Base-by-base conservation (phyloP, 129 eudicot genomes). In the Scalesia atractyloides region DNA sequence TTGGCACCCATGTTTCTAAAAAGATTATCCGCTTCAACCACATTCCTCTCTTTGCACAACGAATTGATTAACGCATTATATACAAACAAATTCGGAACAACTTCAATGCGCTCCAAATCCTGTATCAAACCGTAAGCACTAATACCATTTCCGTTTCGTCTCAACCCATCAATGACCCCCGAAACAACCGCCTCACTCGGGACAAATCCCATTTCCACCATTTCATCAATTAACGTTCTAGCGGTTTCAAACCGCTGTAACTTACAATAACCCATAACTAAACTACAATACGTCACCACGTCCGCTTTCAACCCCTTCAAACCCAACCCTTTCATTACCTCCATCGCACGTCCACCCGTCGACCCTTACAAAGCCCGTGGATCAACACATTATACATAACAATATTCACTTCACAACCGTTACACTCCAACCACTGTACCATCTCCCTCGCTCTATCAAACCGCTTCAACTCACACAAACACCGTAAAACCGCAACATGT, bases 181-280 rank as follows among this genome's bases (percentile, higher is more conserved):
- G 93, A 84, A 51, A 94, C 78, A 80, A 88, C 91, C 34, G 82
- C 96, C 64, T 84, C 90, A 69, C 79, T 84, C 0, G 96, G 99
- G 22, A 77, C 72, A 73, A 86, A 83, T 19, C 88, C 93, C 75
- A 69, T 73, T 17, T 80, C 91, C 67, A 84, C 67, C 99, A 94
- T 94, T 77, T 94, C 97, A 50, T 24, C 66, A 62, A 83, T 67
- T 68, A 86, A n/a, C 43, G 11, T 83, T 36, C 79, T 70, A 14
- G 84, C 97, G 0, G 66, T 58, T 4, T 26, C 75, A 46, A 79
- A 84, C 57, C 80, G 82, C 47, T 65, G 71, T 16, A 80, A 74
- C 64, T 67, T 80, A 76, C 97, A 86, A 66, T 88, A 81, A 13
- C 97, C 96, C 68, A 88, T 67, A 58, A 88, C 68, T 73, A 94